A percentile compares a stretch with the other conserved stretches of the same genome.
phyloP scores from a whole-genome alignment of 2,329 filamentous ascomycete species.

The Thelonectria blattea region DNA sequence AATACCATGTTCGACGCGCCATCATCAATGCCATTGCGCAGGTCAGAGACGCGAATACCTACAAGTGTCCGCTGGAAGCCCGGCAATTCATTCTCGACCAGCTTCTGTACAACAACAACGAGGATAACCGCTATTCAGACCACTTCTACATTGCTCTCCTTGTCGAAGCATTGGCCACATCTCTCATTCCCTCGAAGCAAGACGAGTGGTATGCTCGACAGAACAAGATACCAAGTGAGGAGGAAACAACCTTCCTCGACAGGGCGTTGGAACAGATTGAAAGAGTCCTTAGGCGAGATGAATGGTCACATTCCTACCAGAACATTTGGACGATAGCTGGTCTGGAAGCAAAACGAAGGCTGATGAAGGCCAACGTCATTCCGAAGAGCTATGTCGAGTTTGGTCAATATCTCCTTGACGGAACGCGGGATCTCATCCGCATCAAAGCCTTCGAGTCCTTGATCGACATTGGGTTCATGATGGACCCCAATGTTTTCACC shows the following conservation, averaged over 20 bases:
- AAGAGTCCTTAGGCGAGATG: constrained; percentile 69
- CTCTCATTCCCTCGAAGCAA: constrained; percentile 58
- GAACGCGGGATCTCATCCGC: constrained; percentile 66
- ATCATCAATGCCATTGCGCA: constrained; percentile 82
- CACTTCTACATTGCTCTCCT: constrained; percentile 86
- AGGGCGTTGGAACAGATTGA: constrained; percentile 68
- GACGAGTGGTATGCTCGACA: constrained; percentile 53
- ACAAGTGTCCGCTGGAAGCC: constrained; percentile 78
- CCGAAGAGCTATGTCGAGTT: constrained; percentile 61
- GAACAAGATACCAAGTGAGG: constrained; percentile 52
- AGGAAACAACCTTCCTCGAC: constrained; percentile 57
- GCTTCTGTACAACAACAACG: constrained; percentile 92
- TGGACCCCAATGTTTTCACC: constrained; percentile 59
- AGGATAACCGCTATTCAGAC: constrained; percentile 86
- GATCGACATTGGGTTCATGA: constrained; percentile 66
- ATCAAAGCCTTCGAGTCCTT: constrained; percentile 71
- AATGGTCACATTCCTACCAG: constrained; percentile 71
- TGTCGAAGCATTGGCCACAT: constrained; percentile 66
- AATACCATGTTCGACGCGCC: constrained; percentile 83
- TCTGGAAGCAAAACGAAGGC: constrained; percentile 63
- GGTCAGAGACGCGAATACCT: constrained; percentile 72
- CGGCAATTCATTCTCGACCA: constrained; percentile 88
- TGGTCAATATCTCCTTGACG: constrained; percentile 69
- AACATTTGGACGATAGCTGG: constrained; percentile 70
- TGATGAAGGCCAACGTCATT: constrained; percentile 71